Evolutionary conservation across 2,329 filamentous ascomycete genomes (phyloP), one percentile per base, ranked within the genome.

Genomic region (Aaosphaeria pasadenensis): DNA sequence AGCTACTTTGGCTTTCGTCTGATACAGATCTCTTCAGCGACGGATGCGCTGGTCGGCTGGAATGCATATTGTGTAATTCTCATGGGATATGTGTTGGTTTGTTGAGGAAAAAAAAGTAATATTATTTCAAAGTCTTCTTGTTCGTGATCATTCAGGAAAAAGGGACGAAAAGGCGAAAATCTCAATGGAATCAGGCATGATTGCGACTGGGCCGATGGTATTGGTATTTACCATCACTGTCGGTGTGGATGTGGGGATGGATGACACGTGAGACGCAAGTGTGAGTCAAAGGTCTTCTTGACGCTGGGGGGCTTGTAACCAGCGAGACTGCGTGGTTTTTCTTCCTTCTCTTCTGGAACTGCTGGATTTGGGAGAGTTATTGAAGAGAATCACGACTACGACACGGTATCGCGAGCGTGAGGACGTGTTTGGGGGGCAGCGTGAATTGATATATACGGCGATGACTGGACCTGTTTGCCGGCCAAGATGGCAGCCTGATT

Each of bases 311-410:
- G 17, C 17, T 24, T 24, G 17, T 24, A 24, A 24, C 17, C 17
- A 3, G 17, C 17, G 17, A 24, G 17, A 24, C 33, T 9, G 33
- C 48, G 46, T 44, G 44, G 44, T 49, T 46, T 47, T 44, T 54
- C 47, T 45, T 44, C 44, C 53, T 54, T 51, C 57, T 57, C 49
- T 56, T 60, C 56, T 59, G 48, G 52, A 40, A 50, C 39, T 49
- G 52, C 56, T 60, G 44, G 41, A 63, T 61, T 39, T 50, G 60
- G 63, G 48, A 62, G 57, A 56, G 59, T 44, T 53, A 68, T 62
- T 60, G 66, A 61, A 52, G 44, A 52, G 46, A 65, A 70, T 69
- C 69, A 60, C 69, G 69, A 71, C 69, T 52, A 71, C 71, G 51
- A 63, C 70, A 60, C 69, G 68, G 60, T 71, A 42, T 59, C 57